Evolutionary conservation across 495 filamentous ascomycete species (phyloP), one percentile per base, ranked within the genome.

Genomic region (Aspergillus nidulans): DNA sequence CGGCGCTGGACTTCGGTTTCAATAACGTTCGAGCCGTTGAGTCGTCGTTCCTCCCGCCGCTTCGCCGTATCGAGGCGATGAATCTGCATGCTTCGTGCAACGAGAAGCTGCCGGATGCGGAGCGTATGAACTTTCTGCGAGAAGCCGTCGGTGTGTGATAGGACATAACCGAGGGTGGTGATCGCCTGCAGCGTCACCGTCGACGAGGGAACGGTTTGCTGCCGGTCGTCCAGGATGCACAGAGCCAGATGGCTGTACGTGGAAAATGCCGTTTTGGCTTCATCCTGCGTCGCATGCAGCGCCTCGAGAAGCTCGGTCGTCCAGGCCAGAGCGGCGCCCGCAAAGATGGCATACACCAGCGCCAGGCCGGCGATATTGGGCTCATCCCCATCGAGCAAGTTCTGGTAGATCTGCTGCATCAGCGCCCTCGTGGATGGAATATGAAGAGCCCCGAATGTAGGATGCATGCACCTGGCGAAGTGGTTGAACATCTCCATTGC

Each of bases 1-100:
- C 68, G 66, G 55, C 68, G 54, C 16, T 65, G 60, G n/a, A 69
- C 59, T 44, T 70, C 68, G 30, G 68, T 19, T 19, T 70, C 64
- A 9, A 70, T 59, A 39, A 63, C 52, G 34, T 69, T 43, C 34
- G 45, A 68, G 21, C 62, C 62, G 16, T 64, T 64, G 1, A 60
- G 6, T 15, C 53, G 52, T 39, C 68, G 44, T 38, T 69, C 64
- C 20, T 65, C 59, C 16, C 45, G 54, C 18, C 55, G 24, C 26
- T 59, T 65, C 1, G 49, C 34, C 0, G 66, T 64, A 25, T 70
- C 68, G 18, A 70, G 49, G 9, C 62, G 58, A 43, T 69, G 63
- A 9, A 70, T 61, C 16, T 59, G 52, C 59, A 69, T 49, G 4
- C 54, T 53, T 28, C 61, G 58, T n/a, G 66, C 57, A 61, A 70